phyloP scores from a whole-genome alignment of 1,139 yeast genomes.

The Blastobotrys proliferans region DNA sequence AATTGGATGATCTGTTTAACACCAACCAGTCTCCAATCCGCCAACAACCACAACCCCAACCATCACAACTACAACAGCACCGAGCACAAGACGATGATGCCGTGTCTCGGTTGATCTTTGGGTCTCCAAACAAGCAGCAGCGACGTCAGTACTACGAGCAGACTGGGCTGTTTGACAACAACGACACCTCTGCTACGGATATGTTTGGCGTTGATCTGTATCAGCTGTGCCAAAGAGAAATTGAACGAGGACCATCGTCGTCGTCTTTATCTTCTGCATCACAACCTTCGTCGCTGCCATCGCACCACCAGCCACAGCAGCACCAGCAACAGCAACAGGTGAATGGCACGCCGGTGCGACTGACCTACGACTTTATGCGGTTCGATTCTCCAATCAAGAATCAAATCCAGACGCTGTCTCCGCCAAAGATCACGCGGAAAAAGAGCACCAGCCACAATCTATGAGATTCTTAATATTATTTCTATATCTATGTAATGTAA shows the following conservation, averaged over 20 bases:
- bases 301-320: conserved; percentile 1
- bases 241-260: conserved; percentile 29
- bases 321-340: neutral
- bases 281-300: conserved; percentile 12
- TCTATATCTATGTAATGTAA: conserved; percentile 2
- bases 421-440: conserved; percentile 20
- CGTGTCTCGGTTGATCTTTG: conserved; percentile 41
- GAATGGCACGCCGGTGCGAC: conserved; percentile 7
- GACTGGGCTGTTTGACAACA: conserved; percentile 13
- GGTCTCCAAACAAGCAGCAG: conserved; percentile 37
- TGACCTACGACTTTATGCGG: conserved; percentile 15
- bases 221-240: conserved; percentile 54
- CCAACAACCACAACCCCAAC: conserved; percentile 1
- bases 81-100: conserved; percentile 50
- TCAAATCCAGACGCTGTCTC: conserved; percentile 25
- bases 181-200: conserved; percentile 35
- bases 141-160: conserved; percentile 31
- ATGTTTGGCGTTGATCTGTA: conserved; percentile 56
- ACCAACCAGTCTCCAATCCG: conserved; percentile 40
- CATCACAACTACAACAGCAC: too few species aligned
- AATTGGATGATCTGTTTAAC: conserved; percentile 22
- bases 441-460: conserved; percentile 10
- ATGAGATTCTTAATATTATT: neutral
- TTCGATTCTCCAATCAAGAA: conserved; percentile 33
- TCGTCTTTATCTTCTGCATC: conserved; percentile 14